A percentile compares a stretch with the other conserved stretches of the same genome.
Conservation (phyloP, 2,329 filamentous ascomycete species). For the Sclerotinia minor region DNA sequence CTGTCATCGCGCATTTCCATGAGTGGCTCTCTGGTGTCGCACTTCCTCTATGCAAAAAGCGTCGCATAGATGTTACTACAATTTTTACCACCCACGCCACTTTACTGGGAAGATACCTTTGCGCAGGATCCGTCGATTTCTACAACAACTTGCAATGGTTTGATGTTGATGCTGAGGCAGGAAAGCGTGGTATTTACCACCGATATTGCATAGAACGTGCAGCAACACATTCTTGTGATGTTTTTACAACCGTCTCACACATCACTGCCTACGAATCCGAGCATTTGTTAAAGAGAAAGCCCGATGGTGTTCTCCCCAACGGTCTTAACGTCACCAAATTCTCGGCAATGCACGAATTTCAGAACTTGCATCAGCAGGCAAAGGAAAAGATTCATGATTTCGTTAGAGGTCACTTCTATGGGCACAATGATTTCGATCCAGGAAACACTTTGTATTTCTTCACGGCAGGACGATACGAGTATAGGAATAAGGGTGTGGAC, state of each 20-base stretch:
- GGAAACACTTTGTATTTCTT: constrained; percentile 98
- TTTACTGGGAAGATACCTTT: constrained; percentile 90
- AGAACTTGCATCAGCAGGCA: constrained; percentile 93
- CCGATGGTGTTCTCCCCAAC: constrained; percentile 93
- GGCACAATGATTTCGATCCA: constrained; percentile 94
- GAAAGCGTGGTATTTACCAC: constrained; percentile 98
- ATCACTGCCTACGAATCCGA: constrained; percentile 98
- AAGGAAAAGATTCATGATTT: constrained; percentile 99
- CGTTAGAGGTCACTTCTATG: constrained; percentile 96
- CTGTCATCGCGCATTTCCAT: constrained; percentile 97
- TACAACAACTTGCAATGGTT: constrained; percentile 99
- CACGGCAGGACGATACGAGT: constrained; percentile 95
- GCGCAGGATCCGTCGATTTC: constrained; percentile 95
- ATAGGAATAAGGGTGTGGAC: constrained; percentile 96
- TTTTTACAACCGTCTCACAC: constrained; percentile 98
- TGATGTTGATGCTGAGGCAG: constrained; percentile 93
- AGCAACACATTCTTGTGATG: constrained; percentile 86
- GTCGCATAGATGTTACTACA: constrained; percentile 93
- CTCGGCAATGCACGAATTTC: constrained; percentile 97
- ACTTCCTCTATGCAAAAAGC: constrained; percentile 86
- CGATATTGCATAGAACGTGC: constrained; percentile 97
- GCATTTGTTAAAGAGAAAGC: constrained; percentile 95
- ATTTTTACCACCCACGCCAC: constrained; percentile 99
- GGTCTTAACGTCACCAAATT: constrained; percentile 98
- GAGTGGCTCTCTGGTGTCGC: constrained; percentile 97